phyloP scores from a whole-genome alignment of 139 green algal genomes.

The Chlamydomonas urium region DNA sequence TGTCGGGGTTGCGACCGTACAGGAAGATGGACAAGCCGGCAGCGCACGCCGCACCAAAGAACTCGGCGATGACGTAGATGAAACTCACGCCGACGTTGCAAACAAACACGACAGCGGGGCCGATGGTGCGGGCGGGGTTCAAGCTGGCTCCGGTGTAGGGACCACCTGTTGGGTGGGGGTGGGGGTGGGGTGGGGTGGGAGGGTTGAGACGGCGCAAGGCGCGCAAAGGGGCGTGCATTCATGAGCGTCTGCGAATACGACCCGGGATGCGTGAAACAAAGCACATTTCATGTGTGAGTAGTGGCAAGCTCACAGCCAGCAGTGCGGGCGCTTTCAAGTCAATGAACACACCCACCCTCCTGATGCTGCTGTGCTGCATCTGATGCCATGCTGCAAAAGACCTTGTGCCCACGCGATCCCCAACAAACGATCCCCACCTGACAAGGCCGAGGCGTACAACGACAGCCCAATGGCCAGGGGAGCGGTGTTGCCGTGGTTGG shows the following conservation, averaged over 20 bases:
- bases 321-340: too few relatives aligned
- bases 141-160: constrained; percentile 67
- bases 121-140: constrained; percentile 74
- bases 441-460: constrained; percentile 68
- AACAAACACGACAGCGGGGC: constrained; percentile 63
- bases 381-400: too few relatives aligned
- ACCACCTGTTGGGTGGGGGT: constrained; percentile 51
- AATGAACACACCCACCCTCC: too few relatives aligned
- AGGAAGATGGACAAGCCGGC: constrained; percentile 62
- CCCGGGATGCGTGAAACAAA: too few relatives aligned
- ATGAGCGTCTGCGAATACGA: too few relatives aligned
- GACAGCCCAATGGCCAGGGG: constrained; percentile 64
- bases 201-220: too few relatives aligned
- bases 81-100: constrained; percentile 62
- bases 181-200: too few relatives aligned
- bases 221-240: too few relatives aligned
- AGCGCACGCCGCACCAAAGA: constrained; percentile 55
- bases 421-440: constrained; percentile 36
- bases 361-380: too few relatives aligned
- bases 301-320: too few relatives aligned
- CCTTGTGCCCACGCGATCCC: background rate
- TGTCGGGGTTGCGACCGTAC: constrained; percentile 44
- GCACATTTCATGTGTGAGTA: too few relatives aligned
- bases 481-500: constrained; percentile 54
- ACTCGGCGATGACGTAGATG: constrained; percentile 65